These are phyloP conservation scores for Curvularia lunata DNA, from an alignment of 2,329 filamentous ascomycete genomes.

Conservation along the genomic window DNA sequence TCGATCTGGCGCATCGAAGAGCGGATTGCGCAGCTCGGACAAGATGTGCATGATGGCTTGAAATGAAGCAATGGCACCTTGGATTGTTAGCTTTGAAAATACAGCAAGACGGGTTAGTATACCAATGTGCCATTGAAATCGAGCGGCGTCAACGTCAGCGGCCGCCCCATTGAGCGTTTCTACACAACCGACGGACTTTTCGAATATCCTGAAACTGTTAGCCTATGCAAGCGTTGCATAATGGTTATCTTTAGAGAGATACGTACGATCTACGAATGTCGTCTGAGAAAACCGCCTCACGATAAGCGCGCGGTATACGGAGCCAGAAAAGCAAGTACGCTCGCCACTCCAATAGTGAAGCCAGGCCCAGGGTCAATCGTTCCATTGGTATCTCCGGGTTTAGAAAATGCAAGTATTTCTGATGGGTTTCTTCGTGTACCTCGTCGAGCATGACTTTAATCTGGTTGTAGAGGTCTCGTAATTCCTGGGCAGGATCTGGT, in stretches of 20 bases:
- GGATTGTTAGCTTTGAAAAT: constrained; percentile 13
- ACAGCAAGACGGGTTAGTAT: background rate
- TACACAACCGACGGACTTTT: constrained; percentile 48
- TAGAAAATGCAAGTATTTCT: constrained; percentile 42
- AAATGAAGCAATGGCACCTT: constrained; percentile 44
- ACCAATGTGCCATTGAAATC: constrained; percentile 51
- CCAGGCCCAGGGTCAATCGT: constrained; percentile 39
- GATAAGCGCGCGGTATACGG: constrained; percentile 47
- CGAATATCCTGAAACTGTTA: constrained; percentile 40
- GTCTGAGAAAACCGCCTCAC: constrained; percentile 45
- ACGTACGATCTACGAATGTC: constrained; percentile 46
- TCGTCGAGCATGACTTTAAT: constrained; percentile 48
- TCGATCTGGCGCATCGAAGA: constrained; percentile 45
- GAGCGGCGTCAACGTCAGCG: constrained; percentile 44
- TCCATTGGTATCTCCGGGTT: constrained; percentile 43
- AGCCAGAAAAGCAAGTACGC: constrained; percentile 50
- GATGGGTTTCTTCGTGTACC: constrained; percentile 42
- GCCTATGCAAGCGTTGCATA: background rate
- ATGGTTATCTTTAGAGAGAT: background rate
- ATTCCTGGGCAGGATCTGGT: constrained; percentile 45
- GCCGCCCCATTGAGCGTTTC: constrained; percentile 46
- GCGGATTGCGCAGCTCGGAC: constrained; percentile 47
- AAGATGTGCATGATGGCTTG: constrained; percentile 50
- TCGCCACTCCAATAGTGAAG: constrained; percentile 46
- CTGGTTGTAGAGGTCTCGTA: constrained; percentile 43